Percentiles rank a stretch among this genome's conserved stretches.
phyloP scores from a whole-genome alignment of 768 basidiomycete genomes.

The Pleurotus giganteus region DNA sequence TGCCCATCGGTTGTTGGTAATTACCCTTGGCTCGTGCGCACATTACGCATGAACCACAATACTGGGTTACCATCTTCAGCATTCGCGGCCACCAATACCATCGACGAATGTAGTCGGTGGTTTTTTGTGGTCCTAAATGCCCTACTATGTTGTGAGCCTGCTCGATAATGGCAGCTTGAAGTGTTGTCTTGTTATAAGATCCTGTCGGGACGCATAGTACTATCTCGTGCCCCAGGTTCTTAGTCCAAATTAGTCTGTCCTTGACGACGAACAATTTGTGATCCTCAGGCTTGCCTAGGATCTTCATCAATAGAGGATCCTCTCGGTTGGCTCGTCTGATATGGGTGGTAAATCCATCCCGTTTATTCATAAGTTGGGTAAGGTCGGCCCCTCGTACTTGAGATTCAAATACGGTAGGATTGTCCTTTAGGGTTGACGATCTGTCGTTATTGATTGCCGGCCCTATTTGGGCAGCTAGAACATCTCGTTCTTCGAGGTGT shows the following conservation, averaged over 20 bases:
- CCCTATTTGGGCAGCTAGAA: too few relatives aligned
- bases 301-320: background rate
- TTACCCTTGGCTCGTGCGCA: constrained; percentile 23
- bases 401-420: too few relatives aligned
- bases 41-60: constrained; percentile 20
- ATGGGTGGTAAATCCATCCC: background rate
- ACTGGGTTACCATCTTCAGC: constrained; percentile 16
- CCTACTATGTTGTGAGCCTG: constrained; percentile 11
- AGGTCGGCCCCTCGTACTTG: too few relatives aligned
- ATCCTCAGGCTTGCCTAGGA: background rate
- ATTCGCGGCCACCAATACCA: constrained; percentile 30
- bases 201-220: background rate
- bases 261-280: background rate
- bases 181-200: background rate
- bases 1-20: constrained; percentile 20
- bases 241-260: background rate
- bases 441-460: too few relatives aligned
- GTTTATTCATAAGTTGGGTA: background rate
- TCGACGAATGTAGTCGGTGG: constrained; percentile 16
- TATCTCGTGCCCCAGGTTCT: background rate
- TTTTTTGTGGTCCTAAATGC: background rate
- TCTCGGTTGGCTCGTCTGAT: background rate
- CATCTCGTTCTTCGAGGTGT: too few relatives aligned
- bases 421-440: too few relatives aligned
- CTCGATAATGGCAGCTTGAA: background rate